Evolutionary conservation across 148 eudicot genomes (phyloP), one percentile per base, ranked within the genome.

Genomic region (Cornus controversa): DNA sequence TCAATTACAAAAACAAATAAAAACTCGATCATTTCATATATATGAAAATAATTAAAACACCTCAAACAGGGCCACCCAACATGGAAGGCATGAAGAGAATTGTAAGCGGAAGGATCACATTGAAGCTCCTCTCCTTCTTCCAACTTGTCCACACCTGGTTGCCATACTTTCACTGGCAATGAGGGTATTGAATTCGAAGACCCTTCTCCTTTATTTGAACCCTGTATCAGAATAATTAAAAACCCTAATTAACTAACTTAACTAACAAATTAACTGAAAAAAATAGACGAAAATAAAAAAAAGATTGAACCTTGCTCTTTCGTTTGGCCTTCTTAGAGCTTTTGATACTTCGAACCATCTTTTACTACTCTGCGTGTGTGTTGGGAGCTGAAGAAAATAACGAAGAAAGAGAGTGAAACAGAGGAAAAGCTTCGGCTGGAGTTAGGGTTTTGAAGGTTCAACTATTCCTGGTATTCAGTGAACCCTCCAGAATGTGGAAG

Each of bases 41-140:
- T 28, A 9, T 20, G 10, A 31, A 58, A n/a, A 0, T 40, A 10
- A 23, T 31, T 10, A 36, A 8, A 50, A 8, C 13, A 96, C 99
- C 98, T 96, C 70, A 96, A 85, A 80, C 98, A 96, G 29, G 99
- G 97, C 99, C 99, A 96, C 4, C 99, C 99, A 53, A 91, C 83
- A 72, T 93, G 90, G 50, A 96, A 96, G 67, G 91, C 97, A 62
- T 96, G 98, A 62, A 91, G 93, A 67, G 98, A 96, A 78, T 96
- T 91, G 63, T 96, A 96, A 82, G 97, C 95, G 68, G 93, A 88
- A 81, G 90, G 90, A 69, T 96, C 98, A 73, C 98, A 96, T 78
- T 90, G 95, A 65, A 93, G 89, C 85, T 93, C 98, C 83, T 96
- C 97, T 20, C 91, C 98, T 78, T 93, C 98, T 53, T 85, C 99